Conservation (phyloP, 2,329 filamentous ascomycete species). For the Didymella arachidicola region DNA sequence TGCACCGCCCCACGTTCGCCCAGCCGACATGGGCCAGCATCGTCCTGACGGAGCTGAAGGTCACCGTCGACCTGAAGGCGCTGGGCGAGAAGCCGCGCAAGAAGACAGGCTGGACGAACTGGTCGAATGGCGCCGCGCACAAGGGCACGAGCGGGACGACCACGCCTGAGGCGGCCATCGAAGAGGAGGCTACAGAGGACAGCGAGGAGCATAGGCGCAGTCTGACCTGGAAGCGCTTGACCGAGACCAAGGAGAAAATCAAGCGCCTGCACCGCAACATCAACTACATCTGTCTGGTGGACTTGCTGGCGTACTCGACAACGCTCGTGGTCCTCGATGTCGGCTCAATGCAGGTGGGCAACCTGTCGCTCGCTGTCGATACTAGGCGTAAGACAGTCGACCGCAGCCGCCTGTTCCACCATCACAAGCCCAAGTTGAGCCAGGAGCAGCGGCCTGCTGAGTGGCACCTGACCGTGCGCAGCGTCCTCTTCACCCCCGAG, state of each 20-base stretch:
- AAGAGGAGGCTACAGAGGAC: constrained; percentile 53
- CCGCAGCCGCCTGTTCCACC: constrained; percentile 85
- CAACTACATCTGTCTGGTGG: constrained; percentile 86
- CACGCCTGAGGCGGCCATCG: constrained; percentile 28
- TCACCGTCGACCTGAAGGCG: constrained; percentile 79
- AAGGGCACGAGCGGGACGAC: constrained; percentile 29
- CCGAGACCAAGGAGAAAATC: constrained; percentile 79
- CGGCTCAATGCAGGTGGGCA: constrained; percentile 84
- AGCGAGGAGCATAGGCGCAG: constrained; percentile 58
- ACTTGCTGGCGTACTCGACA: constrained; percentile 84
- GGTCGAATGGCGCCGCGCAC: constrained; percentile 41
- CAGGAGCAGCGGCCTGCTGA: constrained; percentile 80
- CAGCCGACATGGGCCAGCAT: constrained; percentile 97
- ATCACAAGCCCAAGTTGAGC: constrained; percentile 55
- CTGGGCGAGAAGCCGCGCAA: constrained; percentile 56
- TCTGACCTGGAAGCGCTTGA: constrained; percentile 78
- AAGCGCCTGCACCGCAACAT: constrained; percentile 88
- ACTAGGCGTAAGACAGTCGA: constrained; percentile 92
- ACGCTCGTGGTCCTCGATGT: constrained; percentile 79
- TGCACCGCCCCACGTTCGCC: constrained; percentile 94
- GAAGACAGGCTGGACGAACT: constrained; percentile 42
- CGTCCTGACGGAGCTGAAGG: constrained; percentile 81
- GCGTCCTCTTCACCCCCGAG: constrained; percentile 86
- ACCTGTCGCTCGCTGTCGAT: constrained; percentile 85
- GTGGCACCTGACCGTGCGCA: constrained; percentile 88